Base-by-base conservation (phyloP, 1,284 basidiomycete genomes). In the Albatrellus sp. region DNA sequence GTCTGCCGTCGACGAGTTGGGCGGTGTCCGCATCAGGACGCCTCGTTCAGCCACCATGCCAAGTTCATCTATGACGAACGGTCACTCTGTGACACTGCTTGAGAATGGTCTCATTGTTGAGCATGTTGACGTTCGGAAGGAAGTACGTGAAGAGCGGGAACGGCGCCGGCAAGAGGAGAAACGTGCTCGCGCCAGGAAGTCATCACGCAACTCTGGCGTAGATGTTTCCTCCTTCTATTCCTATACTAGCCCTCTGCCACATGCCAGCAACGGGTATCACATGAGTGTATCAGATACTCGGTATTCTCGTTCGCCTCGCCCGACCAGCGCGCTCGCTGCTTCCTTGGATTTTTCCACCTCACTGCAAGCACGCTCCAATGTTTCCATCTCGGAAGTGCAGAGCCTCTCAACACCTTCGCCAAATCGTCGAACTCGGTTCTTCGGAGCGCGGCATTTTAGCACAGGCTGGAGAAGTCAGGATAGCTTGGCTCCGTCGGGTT, bases 71-170 rank as follows among this genome's bases (percentile, higher is more conserved):
- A 50, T 29, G 55, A 60, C 9, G 73, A 68, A 69, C 20, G 65
- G 62, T 17, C 70, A 75, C 43, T 75, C 77, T 38, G 71, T 86
- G 3, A 88, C 85, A 0, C 63, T 90, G 10, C 70, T 91, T 12
- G 81, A 89, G 58, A 90, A 86, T 54, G 87, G 86, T 7, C 79
- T 90, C 72, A 83, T 89, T 40, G 79, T 90, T 7, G 87, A 91
- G 54, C 81, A 85, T 47, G 81, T 90, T 37, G 75, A 90, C 60
- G 75, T 90, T n/a, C 75, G 78, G 37, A 77, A 71, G 51, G 88
- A 89, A 60, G 86, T 86, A 59, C 73, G 69, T 46, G 81, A 85
- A 50, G 79, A 73, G 42, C 72, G 68, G 46, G 79, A 83, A 40
- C 76, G 75, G 42, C 69, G 67, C 49, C 73, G 74, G 48, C 76